phyloP scores from a whole-genome alignment of 139 green algal genomes.

The Chlamydomonas sphaeroides region DNA sequence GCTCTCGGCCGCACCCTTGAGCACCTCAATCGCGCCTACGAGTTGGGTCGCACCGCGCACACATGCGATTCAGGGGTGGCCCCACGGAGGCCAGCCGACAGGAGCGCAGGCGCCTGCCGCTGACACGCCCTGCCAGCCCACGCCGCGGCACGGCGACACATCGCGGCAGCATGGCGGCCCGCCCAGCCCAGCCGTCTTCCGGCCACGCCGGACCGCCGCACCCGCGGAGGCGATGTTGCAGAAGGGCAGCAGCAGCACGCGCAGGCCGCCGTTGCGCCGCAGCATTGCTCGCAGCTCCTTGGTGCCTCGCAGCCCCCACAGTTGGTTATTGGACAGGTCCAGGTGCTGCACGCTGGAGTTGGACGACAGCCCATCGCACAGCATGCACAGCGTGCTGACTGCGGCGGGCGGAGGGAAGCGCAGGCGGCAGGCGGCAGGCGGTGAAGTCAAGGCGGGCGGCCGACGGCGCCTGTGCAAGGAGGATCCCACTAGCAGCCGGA shows the following conservation, averaged over 20 bases:
- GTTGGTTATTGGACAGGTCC: slow-evolving; percentile 40
- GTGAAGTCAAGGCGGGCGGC: neutral
- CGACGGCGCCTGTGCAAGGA: no score
- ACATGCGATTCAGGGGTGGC: no score
- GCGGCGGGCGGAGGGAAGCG: neutral
- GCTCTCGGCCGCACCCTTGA: slow-evolving; percentile 21
- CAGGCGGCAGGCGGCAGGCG: neutral
- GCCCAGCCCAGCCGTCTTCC: no score
- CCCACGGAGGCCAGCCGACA: no score
- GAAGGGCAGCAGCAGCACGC: slow-evolving; percentile 34
- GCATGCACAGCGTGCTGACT: slow-evolving; percentile 42
- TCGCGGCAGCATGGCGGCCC: no score
- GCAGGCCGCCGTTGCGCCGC: neutral
- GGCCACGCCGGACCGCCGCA: neutral
- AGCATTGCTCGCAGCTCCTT: slow-evolving; percentile 28
- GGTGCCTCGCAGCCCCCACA: slow-evolving; percentile 34
- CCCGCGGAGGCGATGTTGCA: slow-evolving; percentile 27
- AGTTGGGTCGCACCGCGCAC: no score
- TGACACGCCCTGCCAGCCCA: no score
- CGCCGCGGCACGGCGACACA: no score
- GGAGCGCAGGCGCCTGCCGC: no score
- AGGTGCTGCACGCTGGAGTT: slow-evolving; percentile 19
- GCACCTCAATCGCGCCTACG: slow-evolving; percentile 17
- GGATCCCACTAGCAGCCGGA: no score
- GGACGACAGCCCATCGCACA: slow-evolving; percentile 12